Percentiles rank a stretch among this genome's conserved stretches.
Conservation (phyloP, 306 rosid species). For the Clitoria ternatea region DNA sequence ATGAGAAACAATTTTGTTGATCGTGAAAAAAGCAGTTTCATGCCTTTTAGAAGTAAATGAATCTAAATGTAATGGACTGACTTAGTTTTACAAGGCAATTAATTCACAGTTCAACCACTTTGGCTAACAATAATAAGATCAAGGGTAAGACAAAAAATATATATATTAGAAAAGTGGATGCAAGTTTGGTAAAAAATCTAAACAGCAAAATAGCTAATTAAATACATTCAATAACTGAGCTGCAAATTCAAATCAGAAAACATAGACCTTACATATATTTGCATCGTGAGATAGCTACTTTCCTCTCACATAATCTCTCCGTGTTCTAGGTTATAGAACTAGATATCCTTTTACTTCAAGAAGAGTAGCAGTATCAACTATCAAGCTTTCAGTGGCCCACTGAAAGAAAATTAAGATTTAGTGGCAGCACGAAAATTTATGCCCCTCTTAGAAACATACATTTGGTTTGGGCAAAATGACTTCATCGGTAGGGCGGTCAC, state of each 20-base stretch:
- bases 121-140: background rate
- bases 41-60: background rate
- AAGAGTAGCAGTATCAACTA: background rate
- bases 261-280: background rate
- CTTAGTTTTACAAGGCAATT: background rate
- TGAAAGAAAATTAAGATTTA: background rate
- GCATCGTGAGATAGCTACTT: background rate
- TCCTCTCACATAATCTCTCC: background rate
- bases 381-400: background rate
- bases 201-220: background rate
- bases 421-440: background rate
- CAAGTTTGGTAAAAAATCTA: background rate
- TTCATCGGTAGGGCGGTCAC: background rate
- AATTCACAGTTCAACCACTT: background rate
- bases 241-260: background rate
- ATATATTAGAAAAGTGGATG: background rate
- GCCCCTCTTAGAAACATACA: background rate
- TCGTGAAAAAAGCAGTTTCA: background rate
- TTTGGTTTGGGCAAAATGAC: background rate
- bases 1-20: background rate
- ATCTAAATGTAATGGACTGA: background rate
- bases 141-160: background rate
- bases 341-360: background rate
- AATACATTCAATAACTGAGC: background rate
- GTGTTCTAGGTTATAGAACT: conserved; percentile 7